These are phyloP conservation scores for Periconia macrospinosa DNA, from an alignment of 2,329 filamentous ascomycete genomes.

Conservation along the genomic window DNA sequence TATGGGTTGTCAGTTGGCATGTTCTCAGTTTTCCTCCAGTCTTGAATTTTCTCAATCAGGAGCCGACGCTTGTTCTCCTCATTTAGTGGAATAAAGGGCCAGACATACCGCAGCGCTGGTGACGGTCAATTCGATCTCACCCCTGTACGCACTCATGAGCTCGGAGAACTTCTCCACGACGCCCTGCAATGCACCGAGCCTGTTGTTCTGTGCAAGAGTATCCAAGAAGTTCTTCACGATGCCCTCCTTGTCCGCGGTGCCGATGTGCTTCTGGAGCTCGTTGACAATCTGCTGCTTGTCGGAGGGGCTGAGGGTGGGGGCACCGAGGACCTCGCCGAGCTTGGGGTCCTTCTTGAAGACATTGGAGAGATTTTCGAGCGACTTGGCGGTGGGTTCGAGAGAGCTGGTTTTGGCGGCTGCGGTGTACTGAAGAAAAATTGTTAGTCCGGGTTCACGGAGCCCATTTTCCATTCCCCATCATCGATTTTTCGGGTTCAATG, in stretches of 20 bases:
- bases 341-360: slow-evolving; percentile 82
- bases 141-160: slow-evolving; percentile 84
- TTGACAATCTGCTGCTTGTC: slow-evolving; percentile 87
- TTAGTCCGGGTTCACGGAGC: slow-evolving; percentile 15
- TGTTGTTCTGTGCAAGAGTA: slow-evolving; percentile 95
- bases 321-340: slow-evolving; percentile 72
- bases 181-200: slow-evolving; percentile 77
- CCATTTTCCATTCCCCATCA: slow-evolving; percentile 12
- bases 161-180: slow-evolving; percentile 84
- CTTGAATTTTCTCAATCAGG: not conserved
- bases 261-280: slow-evolving; percentile 84
- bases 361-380: slow-evolving; percentile 69
- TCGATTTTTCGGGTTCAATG: not conserved
- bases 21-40: too few species aligned
- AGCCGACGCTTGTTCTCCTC: not conserved
- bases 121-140: slow-evolving; percentile 91
- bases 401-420: slow-evolving; percentile 84
- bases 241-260: slow-evolving; percentile 68
- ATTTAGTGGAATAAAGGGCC: not conserved
- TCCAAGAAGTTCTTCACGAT: slow-evolving; percentile 92
- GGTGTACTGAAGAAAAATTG: slow-evolving; percentile 71
- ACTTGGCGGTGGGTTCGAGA: slow-evolving; percentile 83
- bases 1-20: slow-evolving; percentile 43
- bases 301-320: slow-evolving; percentile 73
- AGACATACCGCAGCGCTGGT: slow-evolving; percentile 81